phyloP scores from a whole-genome alignment of 805 yeast species.

The Barnettozyma pratensis region DNA sequence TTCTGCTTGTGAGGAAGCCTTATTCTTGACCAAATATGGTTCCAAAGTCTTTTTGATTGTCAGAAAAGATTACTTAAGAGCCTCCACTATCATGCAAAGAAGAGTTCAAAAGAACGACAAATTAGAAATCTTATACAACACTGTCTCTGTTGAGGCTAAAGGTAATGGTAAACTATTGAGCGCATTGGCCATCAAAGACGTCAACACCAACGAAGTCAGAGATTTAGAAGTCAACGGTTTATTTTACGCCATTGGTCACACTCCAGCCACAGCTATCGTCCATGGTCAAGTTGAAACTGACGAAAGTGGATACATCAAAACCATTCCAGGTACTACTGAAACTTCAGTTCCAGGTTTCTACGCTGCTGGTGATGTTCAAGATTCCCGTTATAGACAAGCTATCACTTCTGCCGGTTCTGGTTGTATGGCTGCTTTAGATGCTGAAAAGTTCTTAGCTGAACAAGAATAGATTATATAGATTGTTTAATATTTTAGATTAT shows the following conservation, averaged over 20 bases:
- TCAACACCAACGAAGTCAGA: conserved; percentile 58
- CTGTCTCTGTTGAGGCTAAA: conserved; percentile 80
- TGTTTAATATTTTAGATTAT: not conserved
- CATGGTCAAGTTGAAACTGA: conserved; percentile 72
- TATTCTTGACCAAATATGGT: conserved; percentile 94
- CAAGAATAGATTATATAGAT: conserved; percentile 27
- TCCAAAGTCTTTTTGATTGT: conserved; percentile 91
- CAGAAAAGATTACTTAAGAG: conserved; percentile 91
- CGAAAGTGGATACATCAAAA: conserved; percentile 81
- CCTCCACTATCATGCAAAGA: conserved; percentile 95
- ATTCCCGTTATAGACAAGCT: conserved; percentile 95
- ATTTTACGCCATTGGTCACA: conserved; percentile 97
- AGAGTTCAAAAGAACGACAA: conserved; percentile 81
- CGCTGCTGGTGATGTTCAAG: conserved; percentile 99
- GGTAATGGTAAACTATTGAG: conserved; percentile 87
- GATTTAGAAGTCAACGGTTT: conserved; percentile 84
- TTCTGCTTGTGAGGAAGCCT: conserved; percentile 98
- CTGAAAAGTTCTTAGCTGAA: conserved; percentile 78
- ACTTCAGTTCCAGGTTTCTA: conserved; percentile 89
- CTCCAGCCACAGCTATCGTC: conserved; percentile 87
- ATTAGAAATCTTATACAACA: conserved; percentile 85
- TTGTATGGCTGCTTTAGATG: conserved; percentile 98
- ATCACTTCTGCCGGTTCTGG: conserved; percentile 99
- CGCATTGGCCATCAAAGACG: conserved; percentile 61
- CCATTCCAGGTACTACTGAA: conserved; percentile 82